Evolutionary conservation across 2,329 filamentous ascomycete species (phyloP), one percentile per base, ranked within the genome.

Genomic region (Monosporascus sp.): DNA sequence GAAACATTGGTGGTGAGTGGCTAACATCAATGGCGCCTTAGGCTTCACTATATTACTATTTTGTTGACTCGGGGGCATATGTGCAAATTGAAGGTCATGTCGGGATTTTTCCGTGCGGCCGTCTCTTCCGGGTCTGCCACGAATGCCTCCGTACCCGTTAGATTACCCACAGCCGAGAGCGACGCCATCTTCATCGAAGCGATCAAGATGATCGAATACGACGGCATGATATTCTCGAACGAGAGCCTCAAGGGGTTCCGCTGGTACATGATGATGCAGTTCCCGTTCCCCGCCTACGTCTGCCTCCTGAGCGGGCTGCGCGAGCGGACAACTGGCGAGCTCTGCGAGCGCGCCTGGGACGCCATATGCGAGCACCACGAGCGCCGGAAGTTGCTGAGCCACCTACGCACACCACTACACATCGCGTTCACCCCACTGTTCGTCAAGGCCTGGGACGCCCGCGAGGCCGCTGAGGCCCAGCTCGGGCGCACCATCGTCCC

Each of bases 381-480:
- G 6, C 72, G 74, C 27, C 71, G 81, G 43, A 75, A 77, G 2
- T 67, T 82, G 49, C 70, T 73, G 36, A 74, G 74, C 44, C 74
- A 78, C 53, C 67, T 78, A 48, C 74, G 77, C 49, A 83, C 74
- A 44, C 82, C 81, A 7, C 74, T 85, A 69, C 81, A 84, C 60
- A 69, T 78, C 31, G 77, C 78, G 1, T 83, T 87, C 56, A 78
- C 79, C 1, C 72, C 73, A 20, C 73, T 81, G 18, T 80, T 87
- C 41, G 68, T 87, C 53, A 85, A 83, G 60, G 82, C 83, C 0
- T 87, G 84, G 84, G 77, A 80, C 44, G 79, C 79, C 2, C 77
- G 78, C 51, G 77, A 78, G 59, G 70, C 74, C 2, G 76, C 77
- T 14, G 73, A 77, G 57, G 57, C 69, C 5, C 71, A 72, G 49